Conservation (phyloP, 345 rosid species). For the Sonneratia caseolaris region DNA sequence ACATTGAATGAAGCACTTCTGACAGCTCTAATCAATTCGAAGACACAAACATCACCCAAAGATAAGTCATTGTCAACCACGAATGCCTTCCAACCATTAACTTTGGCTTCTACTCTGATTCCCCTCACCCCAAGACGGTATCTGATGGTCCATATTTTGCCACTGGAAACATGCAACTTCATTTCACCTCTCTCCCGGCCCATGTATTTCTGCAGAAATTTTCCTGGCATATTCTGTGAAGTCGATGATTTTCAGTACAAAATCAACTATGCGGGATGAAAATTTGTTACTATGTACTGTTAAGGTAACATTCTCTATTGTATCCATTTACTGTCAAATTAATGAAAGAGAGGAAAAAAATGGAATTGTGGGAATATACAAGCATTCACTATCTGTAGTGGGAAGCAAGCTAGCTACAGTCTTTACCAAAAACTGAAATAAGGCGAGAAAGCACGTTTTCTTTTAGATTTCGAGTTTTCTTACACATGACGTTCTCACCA, state of each 20-base stretch:
- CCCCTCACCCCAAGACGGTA: no score
- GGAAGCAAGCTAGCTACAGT: no score
- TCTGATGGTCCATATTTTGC: not conserved
- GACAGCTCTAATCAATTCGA: constrained; percentile 9
- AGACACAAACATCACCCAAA: constrained; percentile 17
- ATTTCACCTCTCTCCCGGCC: not conserved
- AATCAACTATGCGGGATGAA: not conserved
- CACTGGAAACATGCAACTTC: not conserved
- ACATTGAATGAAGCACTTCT: constrained; percentile 3
- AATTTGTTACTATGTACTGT: not conserved
- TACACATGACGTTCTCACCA: not conserved
- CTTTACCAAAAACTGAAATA: no score
- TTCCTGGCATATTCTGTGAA: not conserved
- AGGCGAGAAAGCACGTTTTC: not conserved
- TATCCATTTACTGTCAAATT: no score
- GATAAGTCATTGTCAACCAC: constrained; percentile 9
- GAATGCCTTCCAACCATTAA: constrained; percentile 16
- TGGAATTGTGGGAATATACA: not conserved
- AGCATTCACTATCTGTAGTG: not conserved
- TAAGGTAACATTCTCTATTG: no score
- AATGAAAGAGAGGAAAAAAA: no score
- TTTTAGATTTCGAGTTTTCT: not conserved
- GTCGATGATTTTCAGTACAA: not conserved
- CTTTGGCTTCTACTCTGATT: not conserved
- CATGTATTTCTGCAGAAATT: not conserved